Conservation (phyloP, 306 rosid species). For the Potentilla sterilis region DNA sequence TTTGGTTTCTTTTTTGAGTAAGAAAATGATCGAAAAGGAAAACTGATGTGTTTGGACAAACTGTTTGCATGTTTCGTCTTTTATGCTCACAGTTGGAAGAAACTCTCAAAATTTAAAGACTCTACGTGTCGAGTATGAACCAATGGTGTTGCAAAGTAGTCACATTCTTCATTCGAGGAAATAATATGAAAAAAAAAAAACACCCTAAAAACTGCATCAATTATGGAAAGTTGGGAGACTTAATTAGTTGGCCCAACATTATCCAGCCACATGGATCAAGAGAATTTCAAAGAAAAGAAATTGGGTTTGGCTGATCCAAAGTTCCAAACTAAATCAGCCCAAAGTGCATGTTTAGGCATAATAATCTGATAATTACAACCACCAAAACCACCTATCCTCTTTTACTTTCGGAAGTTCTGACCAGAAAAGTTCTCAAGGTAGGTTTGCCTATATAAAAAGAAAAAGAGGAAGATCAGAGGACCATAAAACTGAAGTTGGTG, state of each 20-base stretch:
- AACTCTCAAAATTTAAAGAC: neutral
- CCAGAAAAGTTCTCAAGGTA: neutral
- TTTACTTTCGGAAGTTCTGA: neutral
- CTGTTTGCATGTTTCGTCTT: neutral
- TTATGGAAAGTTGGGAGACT: neutral
- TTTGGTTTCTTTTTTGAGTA: neutral
- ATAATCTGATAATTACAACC: neutral
- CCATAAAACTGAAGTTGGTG: neutral
- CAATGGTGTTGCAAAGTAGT: too few species aligned
- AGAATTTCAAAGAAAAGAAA: neutral
- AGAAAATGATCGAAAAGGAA: neutral
- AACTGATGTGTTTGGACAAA: neutral
- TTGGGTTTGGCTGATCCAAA: neutral
- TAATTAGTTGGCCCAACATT: neutral
- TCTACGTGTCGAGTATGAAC: too few species aligned
- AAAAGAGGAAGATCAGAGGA: neutral
- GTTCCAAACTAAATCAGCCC: neutral
- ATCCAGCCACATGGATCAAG: neutral
- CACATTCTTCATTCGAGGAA: too few species aligned
- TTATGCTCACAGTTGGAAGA: neutral
- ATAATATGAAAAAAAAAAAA: too few species aligned
- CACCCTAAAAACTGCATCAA: too few species aligned
- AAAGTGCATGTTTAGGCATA: neutral
- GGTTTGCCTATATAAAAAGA: neutral
- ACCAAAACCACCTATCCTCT: neutral